Evolutionary conservation across 495 filamentous ascomycete species (phyloP).

Genomic region (Penicillium coffeae): DNA sequence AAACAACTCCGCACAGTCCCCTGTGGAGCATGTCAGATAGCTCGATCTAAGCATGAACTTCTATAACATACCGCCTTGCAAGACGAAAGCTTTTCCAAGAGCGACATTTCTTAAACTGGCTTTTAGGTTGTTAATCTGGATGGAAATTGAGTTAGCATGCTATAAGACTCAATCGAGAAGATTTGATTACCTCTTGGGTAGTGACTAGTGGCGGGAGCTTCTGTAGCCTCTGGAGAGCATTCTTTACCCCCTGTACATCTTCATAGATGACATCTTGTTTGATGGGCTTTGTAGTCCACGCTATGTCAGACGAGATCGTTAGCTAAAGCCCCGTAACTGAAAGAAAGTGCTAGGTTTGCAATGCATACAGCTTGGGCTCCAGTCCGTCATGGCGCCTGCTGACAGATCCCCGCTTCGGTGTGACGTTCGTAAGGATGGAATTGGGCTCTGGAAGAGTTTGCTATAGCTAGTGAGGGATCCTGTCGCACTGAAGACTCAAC

Average conservation of each 20-base stretch:
- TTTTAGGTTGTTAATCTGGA: constrained; percentile 71
- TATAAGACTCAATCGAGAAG: neutral
- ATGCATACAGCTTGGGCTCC: constrained; percentile 33
- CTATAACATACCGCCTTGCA: constrained; percentile 73
- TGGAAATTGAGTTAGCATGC: neutral
- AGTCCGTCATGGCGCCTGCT: constrained; percentile 23
- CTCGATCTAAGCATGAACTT: too few species aligned
- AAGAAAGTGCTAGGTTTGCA: neutral
- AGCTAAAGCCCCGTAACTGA: neutral
- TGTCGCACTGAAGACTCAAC: neutral
- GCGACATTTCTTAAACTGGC: constrained; percentile 78
- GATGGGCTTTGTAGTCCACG: constrained; percentile 88
- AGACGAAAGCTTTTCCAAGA: constrained; percentile 85
- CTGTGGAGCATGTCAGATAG: constrained; percentile 20
- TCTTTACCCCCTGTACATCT: constrained; percentile 58
- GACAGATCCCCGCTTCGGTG: constrained; percentile 9
- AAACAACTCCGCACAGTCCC: constrained; percentile 95
- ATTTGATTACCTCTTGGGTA: constrained; percentile 58
- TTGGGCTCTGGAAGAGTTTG: neutral
- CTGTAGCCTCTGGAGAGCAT: constrained; percentile 65
- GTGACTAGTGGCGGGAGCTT: constrained; percentile 87
- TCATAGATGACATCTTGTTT: constrained; percentile 84
- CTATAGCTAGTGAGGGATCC: neutral
- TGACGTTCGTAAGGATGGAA: neutral
- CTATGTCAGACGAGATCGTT: constrained; percentile 26